These are phyloP conservation scores for Bjerkandera adusta DNA, from an alignment of 1,284 basidiomycete species.

Conservation along the genomic window DNA sequence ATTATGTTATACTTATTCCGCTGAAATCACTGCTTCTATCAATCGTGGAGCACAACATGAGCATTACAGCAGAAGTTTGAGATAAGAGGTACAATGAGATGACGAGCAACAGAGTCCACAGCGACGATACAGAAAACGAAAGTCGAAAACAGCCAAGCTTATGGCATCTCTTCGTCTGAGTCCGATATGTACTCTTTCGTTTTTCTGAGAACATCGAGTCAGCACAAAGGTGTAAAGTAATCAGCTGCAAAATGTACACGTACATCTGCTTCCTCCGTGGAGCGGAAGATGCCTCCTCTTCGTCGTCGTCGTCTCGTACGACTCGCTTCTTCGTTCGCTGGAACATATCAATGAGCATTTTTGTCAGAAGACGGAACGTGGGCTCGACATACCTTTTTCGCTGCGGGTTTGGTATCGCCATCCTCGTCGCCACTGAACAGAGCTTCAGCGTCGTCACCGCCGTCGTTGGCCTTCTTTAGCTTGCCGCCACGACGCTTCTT, in stretches of 20 bases:
- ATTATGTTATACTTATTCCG: too few relatives aligned
- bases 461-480: constrained; percentile 26
- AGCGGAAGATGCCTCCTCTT: constrained; percentile 42
- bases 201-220: constrained; percentile 46
- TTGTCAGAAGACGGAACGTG: not conserved
- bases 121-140: constrained; percentile 5
- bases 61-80: too few relatives aligned
- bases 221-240: constrained; percentile 6
- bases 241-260: constrained; percentile 29
- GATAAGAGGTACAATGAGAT: too few relatives aligned
- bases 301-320: constrained; percentile 75
- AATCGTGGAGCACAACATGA: too few relatives aligned
- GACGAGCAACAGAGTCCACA: too few relatives aligned
- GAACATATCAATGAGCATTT: constrained; percentile 10
- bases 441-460: constrained; percentile 49
- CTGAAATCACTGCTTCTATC: too few relatives aligned
- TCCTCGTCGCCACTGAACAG: constrained; percentile 71
- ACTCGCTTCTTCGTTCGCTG: constrained; percentile 70
- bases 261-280: constrained; percentile 76
- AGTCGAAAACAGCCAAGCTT: constrained; percentile 14
- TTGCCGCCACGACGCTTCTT: constrained; percentile 29
- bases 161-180: constrained; percentile 69
- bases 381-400: constrained; percentile 57
- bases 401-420: constrained; percentile 46
- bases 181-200: constrained; percentile 78